These are phyloP conservation scores for Ensete ventricosum DNA, from an alignment of 176 grass and related monocot genomes.

Conservation along the genomic window DNA sequence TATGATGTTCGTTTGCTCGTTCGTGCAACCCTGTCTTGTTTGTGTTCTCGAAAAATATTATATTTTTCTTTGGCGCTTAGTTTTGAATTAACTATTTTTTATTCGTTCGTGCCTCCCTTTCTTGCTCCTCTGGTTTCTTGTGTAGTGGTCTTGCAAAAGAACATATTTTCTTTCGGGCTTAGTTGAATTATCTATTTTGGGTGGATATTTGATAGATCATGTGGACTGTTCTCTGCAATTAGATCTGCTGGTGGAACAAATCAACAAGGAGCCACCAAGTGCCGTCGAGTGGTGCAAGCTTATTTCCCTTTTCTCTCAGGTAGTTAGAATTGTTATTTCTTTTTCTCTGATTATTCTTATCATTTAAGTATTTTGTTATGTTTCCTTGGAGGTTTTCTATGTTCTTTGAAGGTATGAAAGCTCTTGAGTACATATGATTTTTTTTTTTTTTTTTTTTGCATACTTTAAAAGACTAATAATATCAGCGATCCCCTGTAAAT, in stretches of 20 bases:
- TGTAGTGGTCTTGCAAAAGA: neutral
- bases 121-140: neutral
- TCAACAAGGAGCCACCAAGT: neutral
- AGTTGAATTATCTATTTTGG: neutral
- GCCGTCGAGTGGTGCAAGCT: slow-evolving; percentile 3
- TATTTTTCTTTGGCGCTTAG: no score
- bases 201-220: neutral
- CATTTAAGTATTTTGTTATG: neutral
- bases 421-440: neutral
- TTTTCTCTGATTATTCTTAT: neutral
- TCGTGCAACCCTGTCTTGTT: no score
- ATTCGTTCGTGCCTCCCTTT: neutral
- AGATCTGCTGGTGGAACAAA: neutral
- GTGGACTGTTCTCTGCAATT: neutral
- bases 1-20: neutral
- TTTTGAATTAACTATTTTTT: no score
- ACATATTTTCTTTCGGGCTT: neutral
- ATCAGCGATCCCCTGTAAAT: no score
- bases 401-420: neutral
- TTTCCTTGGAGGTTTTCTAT: neutral
- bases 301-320: slow-evolving; percentile 9
- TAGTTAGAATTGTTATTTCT: neutral
- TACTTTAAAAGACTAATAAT: no score
- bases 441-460: neutral
- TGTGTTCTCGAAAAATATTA: no score